Evolutionary conservation across 805 yeast species (phyloP).

Genomic region (Alloascoidea africana): DNA sequence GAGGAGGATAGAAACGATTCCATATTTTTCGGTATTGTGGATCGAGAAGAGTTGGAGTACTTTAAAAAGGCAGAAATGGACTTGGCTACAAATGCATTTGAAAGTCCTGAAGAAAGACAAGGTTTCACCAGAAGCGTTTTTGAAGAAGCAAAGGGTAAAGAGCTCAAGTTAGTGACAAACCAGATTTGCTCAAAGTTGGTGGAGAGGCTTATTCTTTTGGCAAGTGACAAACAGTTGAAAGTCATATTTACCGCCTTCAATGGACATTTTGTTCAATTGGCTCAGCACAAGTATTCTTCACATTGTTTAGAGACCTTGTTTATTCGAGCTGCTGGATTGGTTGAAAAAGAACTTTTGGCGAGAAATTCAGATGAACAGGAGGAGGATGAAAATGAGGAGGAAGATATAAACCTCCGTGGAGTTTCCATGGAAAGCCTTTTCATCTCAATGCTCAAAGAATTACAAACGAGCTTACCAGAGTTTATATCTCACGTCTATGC

Average conservation of each 20-base stretch:
- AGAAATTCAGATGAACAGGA: constrained; percentile 22
- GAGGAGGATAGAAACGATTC: constrained; percentile 3
- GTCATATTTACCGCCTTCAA: constrained; percentile 48
- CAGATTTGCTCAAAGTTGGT: constrained; percentile 89
- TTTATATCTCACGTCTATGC: constrained; percentile 71
- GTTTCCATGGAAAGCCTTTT: constrained; percentile 60
- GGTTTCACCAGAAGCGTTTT: constrained; percentile 66
- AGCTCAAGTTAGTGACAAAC: constrained; percentile 80
- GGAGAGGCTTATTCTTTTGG: constrained; percentile 66
- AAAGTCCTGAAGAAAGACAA: constrained; percentile 49
- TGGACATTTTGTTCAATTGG: constrained; percentile 62
- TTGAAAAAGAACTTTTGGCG: constrained; percentile 60
- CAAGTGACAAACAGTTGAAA: constrained; percentile 51
- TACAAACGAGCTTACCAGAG: constrained; percentile 38
- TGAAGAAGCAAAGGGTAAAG: constrained; percentile 81
- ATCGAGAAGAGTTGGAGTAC: constrained; percentile 72
- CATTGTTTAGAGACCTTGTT: constrained; percentile 84
- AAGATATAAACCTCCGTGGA: too few relatives aligned
- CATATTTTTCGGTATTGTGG: constrained; percentile 78
- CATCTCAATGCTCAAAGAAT: constrained; percentile 47
- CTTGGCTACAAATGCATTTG: constrained; percentile 67
- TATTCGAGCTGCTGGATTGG: constrained; percentile 55
- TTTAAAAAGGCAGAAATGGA: constrained; percentile 89
- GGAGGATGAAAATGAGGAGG: constrained; percentile 18
- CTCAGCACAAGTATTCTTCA: constrained; percentile 83